These are phyloP conservation scores for Termitomyces sp. DNA, from an alignment of 768 basidiomycete genomes.

Conservation along the genomic window DNA sequence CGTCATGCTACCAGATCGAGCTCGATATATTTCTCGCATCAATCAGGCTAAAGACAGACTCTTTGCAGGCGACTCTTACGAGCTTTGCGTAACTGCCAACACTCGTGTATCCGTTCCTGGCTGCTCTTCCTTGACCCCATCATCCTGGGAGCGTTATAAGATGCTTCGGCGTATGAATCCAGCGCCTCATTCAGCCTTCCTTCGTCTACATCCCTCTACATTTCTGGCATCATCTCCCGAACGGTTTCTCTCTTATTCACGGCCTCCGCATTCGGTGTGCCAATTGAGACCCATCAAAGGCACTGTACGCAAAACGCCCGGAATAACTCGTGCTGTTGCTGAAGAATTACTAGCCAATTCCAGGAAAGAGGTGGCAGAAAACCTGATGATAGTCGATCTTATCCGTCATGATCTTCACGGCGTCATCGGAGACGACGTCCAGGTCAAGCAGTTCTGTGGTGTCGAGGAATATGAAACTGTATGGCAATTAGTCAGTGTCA, in stretches of 20 bases:
- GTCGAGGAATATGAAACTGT: constrained; percentile 94
- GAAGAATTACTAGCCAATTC: constrained; percentile 58
- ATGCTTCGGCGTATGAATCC: constrained; percentile 71
- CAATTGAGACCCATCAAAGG: constrained; percentile 96
- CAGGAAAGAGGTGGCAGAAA: constrained; percentile 91
- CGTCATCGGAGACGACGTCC: constrained; percentile 75
- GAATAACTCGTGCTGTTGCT: constrained; percentile 58
- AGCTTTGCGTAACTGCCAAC: constrained; percentile 82
- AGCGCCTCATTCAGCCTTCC: constrained; percentile 81
- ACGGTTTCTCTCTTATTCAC: constrained; percentile 79
- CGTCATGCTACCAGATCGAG: constrained; percentile 51
- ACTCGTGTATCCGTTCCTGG: constrained; percentile 51
- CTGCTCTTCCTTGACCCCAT: constrained; percentile 22
- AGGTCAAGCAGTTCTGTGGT: constrained; percentile 77
- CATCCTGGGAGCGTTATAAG: constrained; percentile 75
- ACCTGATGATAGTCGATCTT: constrained; percentile 97
- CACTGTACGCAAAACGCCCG: constrained; percentile 69
- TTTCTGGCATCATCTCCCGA: constrained; percentile 88
- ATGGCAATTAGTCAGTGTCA: constrained; percentile 93
- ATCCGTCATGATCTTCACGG: constrained; percentile 89
- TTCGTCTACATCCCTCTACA: constrained; percentile 71
- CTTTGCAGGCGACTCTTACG: constrained; percentile 85
- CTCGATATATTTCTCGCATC: constrained; percentile 63
- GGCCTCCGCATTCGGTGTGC: constrained; percentile 55
- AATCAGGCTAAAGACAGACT: constrained; percentile 66